phyloP scores from a whole-genome alignment of 352 stramenopile genomes.

The Phytophthora megakarya region DNA sequence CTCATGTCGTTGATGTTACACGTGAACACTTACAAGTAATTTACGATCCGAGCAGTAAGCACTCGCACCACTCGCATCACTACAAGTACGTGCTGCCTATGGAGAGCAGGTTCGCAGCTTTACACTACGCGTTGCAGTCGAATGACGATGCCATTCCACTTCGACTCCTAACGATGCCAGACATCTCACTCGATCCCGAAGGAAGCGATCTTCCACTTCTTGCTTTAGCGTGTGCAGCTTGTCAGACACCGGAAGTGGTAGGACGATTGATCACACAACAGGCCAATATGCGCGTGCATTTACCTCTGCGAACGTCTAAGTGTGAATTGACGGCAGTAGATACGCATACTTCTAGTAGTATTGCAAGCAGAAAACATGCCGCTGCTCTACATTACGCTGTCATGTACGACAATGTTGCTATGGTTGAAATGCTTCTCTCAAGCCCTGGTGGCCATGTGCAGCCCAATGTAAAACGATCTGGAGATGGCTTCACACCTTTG shows the following conservation, averaged over 20 bases:
- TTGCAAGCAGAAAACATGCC: conserved; percentile 48
- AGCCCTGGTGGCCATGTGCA: conserved; percentile 41
- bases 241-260: conserved; percentile 50
- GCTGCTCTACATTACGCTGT: conserved; percentile 69
- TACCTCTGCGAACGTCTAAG: conserved; percentile 47
- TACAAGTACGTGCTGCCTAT: conserved; percentile 55
- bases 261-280: conserved; percentile 48
- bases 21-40: conserved; percentile 44
- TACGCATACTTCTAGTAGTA: conserved; percentile 20
- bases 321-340: conserved; percentile 24
- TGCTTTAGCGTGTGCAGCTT: conserved; percentile 56
- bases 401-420: conserved; percentile 55
- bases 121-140: conserved; percentile 66
- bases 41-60: background rate
- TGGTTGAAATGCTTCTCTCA: conserved; percentile 44
- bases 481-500: conserved; percentile 67
- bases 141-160: conserved; percentile 47
- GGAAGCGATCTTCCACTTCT: conserved; percentile 63
- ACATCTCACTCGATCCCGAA: conserved; percentile 46
- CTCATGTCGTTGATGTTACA: conserved; percentile 42
- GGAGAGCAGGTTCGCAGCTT: conserved; percentile 56
- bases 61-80: conserved; percentile 1
- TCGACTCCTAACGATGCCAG: conserved; percentile 35
- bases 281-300: conserved; percentile 62
- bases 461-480: conserved; percentile 61